phyloP scores from a whole-genome alignment of 768 basidiomycete species.

The Coprinopsis cinerea region DNA sequence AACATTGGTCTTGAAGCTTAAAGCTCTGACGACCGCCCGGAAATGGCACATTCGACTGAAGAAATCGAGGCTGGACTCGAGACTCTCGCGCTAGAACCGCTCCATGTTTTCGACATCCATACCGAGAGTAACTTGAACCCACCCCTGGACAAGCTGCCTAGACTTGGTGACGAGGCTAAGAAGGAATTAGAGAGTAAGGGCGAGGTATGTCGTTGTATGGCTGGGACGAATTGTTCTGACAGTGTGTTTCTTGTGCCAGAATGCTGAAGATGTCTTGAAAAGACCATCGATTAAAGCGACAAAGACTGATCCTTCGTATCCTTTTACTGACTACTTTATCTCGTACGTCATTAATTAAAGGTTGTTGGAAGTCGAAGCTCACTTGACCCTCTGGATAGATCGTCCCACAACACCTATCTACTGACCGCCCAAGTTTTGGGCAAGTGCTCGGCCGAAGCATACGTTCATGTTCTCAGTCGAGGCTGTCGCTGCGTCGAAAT shows the following conservation, averaged over 20 bases:
- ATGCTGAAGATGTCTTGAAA: conserved; percentile 28
- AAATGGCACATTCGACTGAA: background rate
- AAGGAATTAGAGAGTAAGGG: conserved; percentile 26
- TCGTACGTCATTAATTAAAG: conserved; percentile 30
- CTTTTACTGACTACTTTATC: conserved; percentile 52
- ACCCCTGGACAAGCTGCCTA: conserved; percentile 17
- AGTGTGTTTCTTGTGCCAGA: conserved; percentile 16
- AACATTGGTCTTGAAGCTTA: too few species aligned
- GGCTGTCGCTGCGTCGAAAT: conserved; percentile 56
- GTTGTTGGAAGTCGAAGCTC: background rate
- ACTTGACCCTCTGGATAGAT: conserved; percentile 26
- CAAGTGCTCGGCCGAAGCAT: conserved; percentile 44
- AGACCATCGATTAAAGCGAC: conserved; percentile 31
- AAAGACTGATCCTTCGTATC: conserved; percentile 36
- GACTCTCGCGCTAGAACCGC: conserved; percentile 4
- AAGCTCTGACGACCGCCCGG: background rate
- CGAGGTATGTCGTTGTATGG: conserved; percentile 21
- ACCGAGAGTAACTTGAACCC: conserved; percentile 27
- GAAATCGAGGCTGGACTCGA: conserved; percentile 2
- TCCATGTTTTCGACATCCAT: conserved; percentile 23
- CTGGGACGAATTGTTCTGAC: background rate
- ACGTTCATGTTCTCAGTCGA: conserved; percentile 47
- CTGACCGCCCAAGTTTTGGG: conserved; percentile 53
- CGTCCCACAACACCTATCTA: conserved; percentile 66
- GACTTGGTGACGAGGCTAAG: conserved; percentile 35